A percentile compares a stretch with the other conserved stretches of the same genome.
Evolutionary conservation across 306 rosid species (phyloP).

Genomic region (Betula pendula): DNA sequence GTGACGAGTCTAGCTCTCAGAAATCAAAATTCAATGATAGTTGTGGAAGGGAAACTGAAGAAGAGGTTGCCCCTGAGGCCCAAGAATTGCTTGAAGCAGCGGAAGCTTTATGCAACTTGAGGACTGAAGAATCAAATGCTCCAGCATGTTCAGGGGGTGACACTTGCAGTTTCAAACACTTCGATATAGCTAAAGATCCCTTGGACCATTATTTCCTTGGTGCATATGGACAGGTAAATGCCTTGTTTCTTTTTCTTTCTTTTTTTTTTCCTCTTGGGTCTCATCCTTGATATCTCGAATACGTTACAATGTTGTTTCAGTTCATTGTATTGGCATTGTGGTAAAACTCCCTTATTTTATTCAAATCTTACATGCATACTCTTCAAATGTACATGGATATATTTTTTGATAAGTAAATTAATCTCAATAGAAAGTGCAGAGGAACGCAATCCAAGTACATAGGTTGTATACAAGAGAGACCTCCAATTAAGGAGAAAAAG

Average conservation of each 20-base stretch:
- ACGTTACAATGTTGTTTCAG: not conserved
- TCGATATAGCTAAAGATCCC: conserved; percentile 86
- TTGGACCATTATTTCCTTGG: conserved; percentile 82
- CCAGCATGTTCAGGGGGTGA: conserved; percentile 43
- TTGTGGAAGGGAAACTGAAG: conserved; percentile 37
- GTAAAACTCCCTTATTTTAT: not conserved
- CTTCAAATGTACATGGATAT: not conserved
- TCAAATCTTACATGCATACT: not conserved
- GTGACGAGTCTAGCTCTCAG: conserved; percentile 56
- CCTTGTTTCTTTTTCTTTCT: conserved; percentile 4
- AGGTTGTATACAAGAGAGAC: no score
- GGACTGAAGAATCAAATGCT: conserved; percentile 43
- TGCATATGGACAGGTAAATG: conserved; percentile 76
- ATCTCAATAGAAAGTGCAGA: no score
- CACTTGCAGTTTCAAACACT: conserved; percentile 69
- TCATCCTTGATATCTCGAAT: not conserved
- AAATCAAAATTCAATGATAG: conserved; percentile 36
- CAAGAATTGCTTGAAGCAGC: conserved; percentile 48
- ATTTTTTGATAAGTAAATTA: not conserved
- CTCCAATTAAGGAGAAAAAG: no score
- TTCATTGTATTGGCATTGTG: not conserved
- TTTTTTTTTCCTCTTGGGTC: not conserved
- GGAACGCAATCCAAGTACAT: no score
- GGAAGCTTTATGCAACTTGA: conserved; percentile 42
- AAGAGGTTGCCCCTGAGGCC: conserved; percentile 36